phyloP scores from a whole-genome alignment of 371 early-diverging fungal genomes.

The Actinomucor elegans region DNA sequence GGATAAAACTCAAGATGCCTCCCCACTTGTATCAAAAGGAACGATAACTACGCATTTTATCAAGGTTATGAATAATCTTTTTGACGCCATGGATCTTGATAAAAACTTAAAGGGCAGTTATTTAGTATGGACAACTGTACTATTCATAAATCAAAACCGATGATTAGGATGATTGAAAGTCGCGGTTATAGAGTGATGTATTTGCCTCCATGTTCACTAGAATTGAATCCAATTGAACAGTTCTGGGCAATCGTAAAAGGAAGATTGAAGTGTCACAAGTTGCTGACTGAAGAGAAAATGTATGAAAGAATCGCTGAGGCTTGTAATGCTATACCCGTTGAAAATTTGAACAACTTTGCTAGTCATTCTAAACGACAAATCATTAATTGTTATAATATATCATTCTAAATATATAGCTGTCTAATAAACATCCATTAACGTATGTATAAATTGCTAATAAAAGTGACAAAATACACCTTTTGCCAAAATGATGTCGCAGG shows the following conservation, averaged over 20 bases:
- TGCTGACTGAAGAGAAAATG: constrained; percentile 11
- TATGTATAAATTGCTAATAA: too few relatives aligned
- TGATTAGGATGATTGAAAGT: constrained; percentile 5
- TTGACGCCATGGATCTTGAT: not conserved
- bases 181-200: constrained; percentile 5
- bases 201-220: constrained; percentile 3
- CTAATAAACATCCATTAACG: too few relatives aligned
- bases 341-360: constrained; percentile 1
- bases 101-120: not conserved
- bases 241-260: constrained; percentile 5
- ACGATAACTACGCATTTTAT: constrained; percentile 10
- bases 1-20: constrained; percentile 4
- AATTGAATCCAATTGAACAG: constrained; percentile 9
- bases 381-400: constrained; percentile 5
- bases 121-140: not conserved
- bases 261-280: not conserved
- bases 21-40: constrained; percentile 11
- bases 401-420: not conserved
- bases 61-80: constrained; percentile 3
- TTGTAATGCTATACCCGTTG: constrained; percentile 16
- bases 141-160: not conserved
- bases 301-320: constrained; percentile 18
- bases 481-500: too few relatives aligned
- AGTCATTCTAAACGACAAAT: constrained; percentile 10
- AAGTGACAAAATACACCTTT: too few relatives aligned